These are phyloP conservation scores for Tricholoma sp. DNA, from an alignment of 768 basidiomycete species.

Conservation along the genomic window DNA sequence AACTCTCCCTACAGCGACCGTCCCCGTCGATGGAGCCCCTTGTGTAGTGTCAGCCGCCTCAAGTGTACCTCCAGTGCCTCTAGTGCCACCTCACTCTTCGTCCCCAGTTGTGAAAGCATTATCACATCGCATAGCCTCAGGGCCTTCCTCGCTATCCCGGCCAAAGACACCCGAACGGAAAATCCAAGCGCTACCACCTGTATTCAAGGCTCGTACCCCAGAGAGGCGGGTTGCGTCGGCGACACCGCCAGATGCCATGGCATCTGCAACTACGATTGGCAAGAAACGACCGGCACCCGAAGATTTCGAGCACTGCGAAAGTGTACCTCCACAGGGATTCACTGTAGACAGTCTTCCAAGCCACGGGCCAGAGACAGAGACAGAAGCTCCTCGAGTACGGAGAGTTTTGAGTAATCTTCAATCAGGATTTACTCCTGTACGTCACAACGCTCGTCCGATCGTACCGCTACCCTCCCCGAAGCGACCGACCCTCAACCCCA, in stretches of 20 bases:
- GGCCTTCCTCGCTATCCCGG: conserved; percentile 35
- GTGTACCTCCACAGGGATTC: conserved; percentile 61
- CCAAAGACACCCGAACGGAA: conserved; percentile 53
- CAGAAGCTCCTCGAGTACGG: conserved; percentile 57
- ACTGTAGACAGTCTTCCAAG: conserved; percentile 48
- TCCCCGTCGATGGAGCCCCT: conserved; percentile 9
- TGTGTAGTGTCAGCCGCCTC: conserved; percentile 25
- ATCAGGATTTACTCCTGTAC: conserved; percentile 70
- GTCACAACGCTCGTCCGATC: conserved; percentile 39
- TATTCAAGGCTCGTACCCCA: conserved; percentile 52
- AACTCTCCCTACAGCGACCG: conserved; percentile 10
- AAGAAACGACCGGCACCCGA: conserved; percentile 76
- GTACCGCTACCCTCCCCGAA: conserved; percentile 45
- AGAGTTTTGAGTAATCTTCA: conserved; percentile 53
- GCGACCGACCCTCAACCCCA: conserved; percentile 24
- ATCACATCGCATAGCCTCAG: conserved; percentile 35
- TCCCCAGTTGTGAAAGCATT: conserved; percentile 17
- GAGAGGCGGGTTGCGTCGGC: conserved; percentile 27
- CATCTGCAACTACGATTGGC: conserved; percentile 42
- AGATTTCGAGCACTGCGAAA: conserved; percentile 58
- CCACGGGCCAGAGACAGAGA: conserved; percentile 29
- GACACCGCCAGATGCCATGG: conserved; percentile 18
- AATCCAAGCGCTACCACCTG: conserved; percentile 26
- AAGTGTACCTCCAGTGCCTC: conserved; percentile 16
- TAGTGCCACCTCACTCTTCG: conserved; percentile 9